A percentile compares a stretch with the other conserved stretches of the same genome.
phyloP scores from a whole-genome alignment of 2,329 filamentous ascomycete genomes.

The Botryotinia calthae region DNA sequence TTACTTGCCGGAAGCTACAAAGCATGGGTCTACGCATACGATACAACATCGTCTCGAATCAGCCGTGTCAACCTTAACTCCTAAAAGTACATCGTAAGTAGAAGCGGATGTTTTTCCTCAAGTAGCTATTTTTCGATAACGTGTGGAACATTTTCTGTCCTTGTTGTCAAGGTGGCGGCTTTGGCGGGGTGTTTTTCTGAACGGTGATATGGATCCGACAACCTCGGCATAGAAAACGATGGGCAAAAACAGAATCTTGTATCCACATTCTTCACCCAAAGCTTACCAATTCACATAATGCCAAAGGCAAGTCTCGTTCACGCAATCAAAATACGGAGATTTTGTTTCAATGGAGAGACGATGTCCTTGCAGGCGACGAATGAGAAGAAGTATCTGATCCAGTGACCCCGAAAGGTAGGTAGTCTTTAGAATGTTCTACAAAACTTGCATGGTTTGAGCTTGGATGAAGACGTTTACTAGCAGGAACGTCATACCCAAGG shows the following conservation, averaged over 20 bases:
- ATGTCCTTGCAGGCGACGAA: slow-evolving; percentile 7
- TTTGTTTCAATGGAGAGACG: slow-evolving; percentile 10
- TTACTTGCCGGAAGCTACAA: neutral
- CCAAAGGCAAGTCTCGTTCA: neutral
- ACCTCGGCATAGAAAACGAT: slow-evolving; percentile 15
- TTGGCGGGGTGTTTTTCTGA: slow-evolving; percentile 10
- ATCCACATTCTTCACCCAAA: slow-evolving; percentile 11
- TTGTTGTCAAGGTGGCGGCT: slow-evolving; percentile 7
- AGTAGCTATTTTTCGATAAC: neutral
- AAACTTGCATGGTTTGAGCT: slow-evolving; percentile 10
- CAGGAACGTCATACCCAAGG: slow-evolving; percentile 8
- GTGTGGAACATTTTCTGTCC: slow-evolving; percentile 3
- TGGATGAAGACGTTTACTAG: slow-evolving; percentile 4
- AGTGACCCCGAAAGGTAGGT: neutral
- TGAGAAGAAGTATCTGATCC: neutral
- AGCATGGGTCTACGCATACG: neutral
- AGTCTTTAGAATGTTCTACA: neutral
- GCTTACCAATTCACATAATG: slow-evolving; percentile 15
- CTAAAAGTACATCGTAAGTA: neutral
- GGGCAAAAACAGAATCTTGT: neutral
- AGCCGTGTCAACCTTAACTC: neutral
- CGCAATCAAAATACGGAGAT: slow-evolving; percentile 1
- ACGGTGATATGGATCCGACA: neutral
- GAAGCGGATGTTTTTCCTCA: slow-evolving; percentile 11
- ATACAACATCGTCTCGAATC: neutral